Conservation (phyloP, 257 asterid species). For the Solanum corneliomulleri region DNA sequence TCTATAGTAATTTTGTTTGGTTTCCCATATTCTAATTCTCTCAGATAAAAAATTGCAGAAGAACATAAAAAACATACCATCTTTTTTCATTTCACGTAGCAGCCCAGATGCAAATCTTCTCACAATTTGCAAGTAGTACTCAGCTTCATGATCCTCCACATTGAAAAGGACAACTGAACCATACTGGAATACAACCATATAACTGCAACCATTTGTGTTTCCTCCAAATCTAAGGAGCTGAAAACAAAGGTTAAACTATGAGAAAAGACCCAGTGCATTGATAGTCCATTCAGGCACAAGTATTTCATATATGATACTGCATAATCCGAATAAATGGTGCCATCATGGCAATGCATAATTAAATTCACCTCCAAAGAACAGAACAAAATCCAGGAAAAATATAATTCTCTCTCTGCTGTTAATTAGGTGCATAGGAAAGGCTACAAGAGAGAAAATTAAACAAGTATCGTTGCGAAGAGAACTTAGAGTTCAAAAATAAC, state of each 20-base stretch:
- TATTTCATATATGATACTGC: neutral
- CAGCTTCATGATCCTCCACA: conserved; percentile 79
- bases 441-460: neutral
- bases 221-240: conserved; percentile 37
- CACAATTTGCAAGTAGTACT: conserved; percentile 56
- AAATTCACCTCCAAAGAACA: neutral
- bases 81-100: conserved; percentile 83
- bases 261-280: neutral
- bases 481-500: neutral
- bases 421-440: neutral
- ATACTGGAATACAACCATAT: conserved; percentile 87
- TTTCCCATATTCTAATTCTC: neutral
- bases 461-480: neutral
- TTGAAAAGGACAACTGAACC: conserved; percentile 87
- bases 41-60: neutral
- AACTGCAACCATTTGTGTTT: conserved; percentile 30
- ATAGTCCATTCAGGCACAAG: neutral
- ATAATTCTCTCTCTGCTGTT: neutral
- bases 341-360: neutral
- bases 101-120: conserved; percentile 74
- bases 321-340: neutral
- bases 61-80: conserved; percentile 33
- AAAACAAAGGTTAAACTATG: conserved; percentile 6
- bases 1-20: neutral
- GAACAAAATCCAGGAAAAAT: neutral